A percentile compares a stretch with the other conserved stretches of the same genome.
Conservation (phyloP, 2,329 filamentous ascomycete species). For the Fusarium sp. region DNA sequence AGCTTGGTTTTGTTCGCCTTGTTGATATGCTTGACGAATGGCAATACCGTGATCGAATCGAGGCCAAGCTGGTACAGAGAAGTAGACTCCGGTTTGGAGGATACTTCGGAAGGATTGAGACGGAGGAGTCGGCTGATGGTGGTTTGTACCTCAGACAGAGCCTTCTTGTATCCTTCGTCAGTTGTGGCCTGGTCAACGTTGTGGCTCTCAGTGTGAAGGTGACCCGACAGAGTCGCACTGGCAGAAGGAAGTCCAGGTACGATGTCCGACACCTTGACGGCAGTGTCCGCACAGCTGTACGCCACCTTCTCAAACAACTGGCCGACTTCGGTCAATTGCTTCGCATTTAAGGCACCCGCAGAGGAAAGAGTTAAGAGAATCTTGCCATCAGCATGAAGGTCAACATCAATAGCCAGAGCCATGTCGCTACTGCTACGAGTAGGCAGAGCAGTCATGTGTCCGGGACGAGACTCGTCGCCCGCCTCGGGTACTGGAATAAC, state of each 20-base stretch:
- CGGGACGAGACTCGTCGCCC: not conserved
- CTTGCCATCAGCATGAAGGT: constrained; percentile 13
- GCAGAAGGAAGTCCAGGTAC: not conserved
- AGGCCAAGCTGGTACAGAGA: constrained; percentile 18
- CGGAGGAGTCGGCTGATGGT: not conserved
- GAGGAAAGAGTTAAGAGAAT: constrained; percentile 11
- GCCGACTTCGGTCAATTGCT: not conserved
- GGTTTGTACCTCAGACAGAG: not conserved
- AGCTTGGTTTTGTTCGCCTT: constrained; percentile 9
- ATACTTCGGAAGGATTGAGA: not conserved
- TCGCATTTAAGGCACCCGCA: not conserved
- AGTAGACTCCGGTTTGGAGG: not conserved
- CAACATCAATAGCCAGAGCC: constrained; percentile 18
- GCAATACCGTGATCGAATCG: constrained; percentile 20
- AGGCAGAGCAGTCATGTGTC: constrained; percentile 2
- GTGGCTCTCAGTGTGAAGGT: fast-evolving
- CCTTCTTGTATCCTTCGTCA: not conserved
- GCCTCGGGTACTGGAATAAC: not conserved
- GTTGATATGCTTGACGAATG: constrained; percentile 23
- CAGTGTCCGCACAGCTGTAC: not conserved
- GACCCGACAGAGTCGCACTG: fast-evolving
- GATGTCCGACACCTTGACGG: not conserved
- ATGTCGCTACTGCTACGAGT: constrained; percentile 19
- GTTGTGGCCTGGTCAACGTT: fast-evolving
- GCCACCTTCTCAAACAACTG: constrained; percentile 5